Evolutionary conservation across 192 early-diverging fungal species (phyloP), one percentile per base, ranked within the genome.

Genomic region (Rhizophagus prolifer): DNA sequence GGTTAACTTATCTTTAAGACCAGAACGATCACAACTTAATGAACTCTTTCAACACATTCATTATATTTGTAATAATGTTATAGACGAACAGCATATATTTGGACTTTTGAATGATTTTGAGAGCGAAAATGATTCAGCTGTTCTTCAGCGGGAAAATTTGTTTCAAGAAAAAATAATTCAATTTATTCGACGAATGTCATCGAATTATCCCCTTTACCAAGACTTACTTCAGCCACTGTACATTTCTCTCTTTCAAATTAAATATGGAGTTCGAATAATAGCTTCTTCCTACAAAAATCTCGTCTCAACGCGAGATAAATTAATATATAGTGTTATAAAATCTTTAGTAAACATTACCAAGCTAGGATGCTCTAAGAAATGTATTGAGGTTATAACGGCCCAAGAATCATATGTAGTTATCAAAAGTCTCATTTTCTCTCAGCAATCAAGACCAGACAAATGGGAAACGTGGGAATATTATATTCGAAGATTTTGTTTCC

Each of bases 161-260:
- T 83, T 95, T 65, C 95, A 96, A 79, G 89, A 87, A 50, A 91
- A 89, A 63, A 83, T 92, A 5, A 74, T 81, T 2, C 85, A 92
- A 23, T 91, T 92, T 68, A 84, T 93, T 62, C 82, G 86, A 61
- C 80, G 90, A 25, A 79, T 93, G 36, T 81, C 87, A 34, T 71
- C 81, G 26, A 92, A 93, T 75, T 96, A 92, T 81, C 88, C 88
- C 1, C 76, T 88, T 14, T 96, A 94, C 80, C 82, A 85, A 23
- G 95, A 96, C 83, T 85, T 96, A 62, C 75, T 92, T 1, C 90
- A 92, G 25, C 93, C 93, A 5, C 36, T 93, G 30, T 79, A 86
- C 31, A 79, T 91, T n/a, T 86, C 90, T 13, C 79, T 95, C 2
- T 88, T 91, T 75, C 90, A 94, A 74, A 77, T 95, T 75, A 91